These are phyloP conservation scores for Begonia peltatifolia DNA, from an alignment of 306 rosid genomes.

Conservation along the genomic window DNA sequence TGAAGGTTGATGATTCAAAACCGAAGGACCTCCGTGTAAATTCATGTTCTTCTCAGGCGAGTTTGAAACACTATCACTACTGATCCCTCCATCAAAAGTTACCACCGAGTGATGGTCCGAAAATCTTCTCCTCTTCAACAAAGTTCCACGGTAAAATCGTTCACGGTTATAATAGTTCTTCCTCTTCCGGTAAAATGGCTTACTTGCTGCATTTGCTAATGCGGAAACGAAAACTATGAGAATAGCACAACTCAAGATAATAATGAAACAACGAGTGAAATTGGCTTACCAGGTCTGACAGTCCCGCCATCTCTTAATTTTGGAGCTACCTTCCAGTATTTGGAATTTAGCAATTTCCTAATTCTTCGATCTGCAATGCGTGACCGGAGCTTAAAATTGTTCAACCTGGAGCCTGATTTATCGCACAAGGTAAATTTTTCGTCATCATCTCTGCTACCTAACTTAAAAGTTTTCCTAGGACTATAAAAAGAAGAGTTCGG, in stretches of 20 bases:
- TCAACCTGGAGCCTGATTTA: slow-evolving; percentile 45
- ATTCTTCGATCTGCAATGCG: slow-evolving; percentile 42
- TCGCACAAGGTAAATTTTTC: slow-evolving; percentile 50
- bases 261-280: slow-evolving; percentile 1
- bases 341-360: slow-evolving; percentile 55
- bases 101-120: slow-evolving; percentile 36
- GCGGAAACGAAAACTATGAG: slow-evolving; percentile 1
- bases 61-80: slow-evolving; percentile 69
- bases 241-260: not conserved
- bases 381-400: slow-evolving; percentile 40
- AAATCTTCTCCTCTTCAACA: slow-evolving; percentile 52
- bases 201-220: slow-evolving; percentile 34
- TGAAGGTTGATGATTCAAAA: slow-evolving; percentile 32
- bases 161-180: slow-evolving; percentile 34
- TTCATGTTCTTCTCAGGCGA: slow-evolving; percentile 37
- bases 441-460: slow-evolving; percentile 82
- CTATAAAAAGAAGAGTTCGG: slow-evolving; percentile 34
- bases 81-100: slow-evolving; percentile 57
- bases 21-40: slow-evolving; percentile 19
- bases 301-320: slow-evolving; percentile 60
- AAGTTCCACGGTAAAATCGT: slow-evolving; percentile 32
- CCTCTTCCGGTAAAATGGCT: slow-evolving; percentile 39
- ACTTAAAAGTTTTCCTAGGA: slow-evolving; percentile 43
- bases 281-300: slow-evolving; percentile 46
- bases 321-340: slow-evolving; percentile 71